phyloP scores from a whole-genome alignment of 179 eudicot species.

The Silene noctiflora region DNA sequence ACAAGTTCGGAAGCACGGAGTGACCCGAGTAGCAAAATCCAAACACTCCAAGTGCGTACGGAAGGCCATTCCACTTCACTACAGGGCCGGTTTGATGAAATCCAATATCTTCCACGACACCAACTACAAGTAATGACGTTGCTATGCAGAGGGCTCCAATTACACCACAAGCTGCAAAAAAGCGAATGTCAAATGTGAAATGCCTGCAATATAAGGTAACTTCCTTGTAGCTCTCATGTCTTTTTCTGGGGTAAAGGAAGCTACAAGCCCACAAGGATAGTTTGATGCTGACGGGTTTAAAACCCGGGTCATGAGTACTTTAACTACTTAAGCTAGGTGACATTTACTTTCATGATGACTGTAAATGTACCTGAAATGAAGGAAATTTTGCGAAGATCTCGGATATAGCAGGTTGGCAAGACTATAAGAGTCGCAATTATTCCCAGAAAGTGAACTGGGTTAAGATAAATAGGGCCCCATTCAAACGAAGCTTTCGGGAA shows the following conservation, averaged over 20 bases:
- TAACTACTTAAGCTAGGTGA: no score
- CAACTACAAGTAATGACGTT: slow-evolving; percentile 49
- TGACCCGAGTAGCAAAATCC: slow-evolving; percentile 87
- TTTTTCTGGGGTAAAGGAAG: no score
- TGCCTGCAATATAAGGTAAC: not conserved
- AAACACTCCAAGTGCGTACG: slow-evolving; percentile 75
- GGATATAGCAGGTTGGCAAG: slow-evolving; percentile 65
- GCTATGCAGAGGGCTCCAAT: slow-evolving; percentile 57
- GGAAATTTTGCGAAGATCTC: slow-evolving; percentile 63
- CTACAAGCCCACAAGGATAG: no score
- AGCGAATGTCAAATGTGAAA: not conserved
- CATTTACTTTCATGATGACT: not conserved
- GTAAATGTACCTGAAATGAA: slow-evolving; percentile 61
- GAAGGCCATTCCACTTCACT: slow-evolving; percentile 67
- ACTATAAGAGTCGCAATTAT: slow-evolving; percentile 52
- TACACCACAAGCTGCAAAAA: slow-evolving; percentile 36
- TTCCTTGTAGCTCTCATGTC: no score
- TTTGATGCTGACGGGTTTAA: no score
- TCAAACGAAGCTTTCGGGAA: slow-evolving; percentile 62
- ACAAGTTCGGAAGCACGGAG: slow-evolving; percentile 77
- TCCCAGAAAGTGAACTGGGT: slow-evolving; percentile 56
- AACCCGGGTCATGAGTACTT: no score
- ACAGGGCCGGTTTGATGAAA: slow-evolving; percentile 54
- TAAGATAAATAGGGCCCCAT: slow-evolving; percentile 42
- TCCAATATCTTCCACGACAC: slow-evolving; percentile 55